Evolutionary conservation across 2,329 filamentous ascomycete genomes (phyloP), one percentile per base, ranked within the genome.

Genomic region (Aspergillus bombycis): DNA sequence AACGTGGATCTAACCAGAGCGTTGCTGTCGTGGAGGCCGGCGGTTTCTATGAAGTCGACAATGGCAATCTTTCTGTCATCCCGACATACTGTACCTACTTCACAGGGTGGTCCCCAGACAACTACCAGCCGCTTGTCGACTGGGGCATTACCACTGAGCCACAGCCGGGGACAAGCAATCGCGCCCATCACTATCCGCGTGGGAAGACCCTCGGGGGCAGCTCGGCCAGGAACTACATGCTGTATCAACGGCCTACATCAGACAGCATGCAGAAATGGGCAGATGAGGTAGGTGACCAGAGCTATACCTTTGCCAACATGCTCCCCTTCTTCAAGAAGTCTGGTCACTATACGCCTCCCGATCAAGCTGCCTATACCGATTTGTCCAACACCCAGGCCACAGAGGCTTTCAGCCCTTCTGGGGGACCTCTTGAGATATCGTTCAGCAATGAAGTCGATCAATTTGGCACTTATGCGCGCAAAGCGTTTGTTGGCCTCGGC

Each of bases 251-350:
- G 32, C 70, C 72, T 3, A 78, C 75, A 2, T 65, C 63, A 16
- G 74, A 68, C 8, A 70, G 71, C 19, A 70, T 77, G 61, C 68
- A 75, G 57, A 61, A 61, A 54, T 80, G 78, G 78, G 77, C 77
- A 0, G 70, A 79, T 50, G 65, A 71, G 36, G 76, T 79, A 8
- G 74, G 67, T 4, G 78, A 80, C 53, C 55, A 70, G n/a, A 73
- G 67, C 60, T 77, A 74, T 55, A 66, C 64, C 9, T 76, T 68
- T 28, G 67, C 71, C n/a, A 67, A 68, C 7, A 63, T 73, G 21
- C 63, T 72, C 2, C 72, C 71, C 5, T 77, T 69, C 50, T 76
- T 67, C 52, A 62, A 74, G 53, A 73, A 70, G 58, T 69, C 65
- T 2, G 53, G 67, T 6, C 65, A 71, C 28, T 77, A 73, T 46